phyloP scores from a whole-genome alignment of 2,329 filamentous ascomycete genomes.

The Penicillium sp. region DNA sequence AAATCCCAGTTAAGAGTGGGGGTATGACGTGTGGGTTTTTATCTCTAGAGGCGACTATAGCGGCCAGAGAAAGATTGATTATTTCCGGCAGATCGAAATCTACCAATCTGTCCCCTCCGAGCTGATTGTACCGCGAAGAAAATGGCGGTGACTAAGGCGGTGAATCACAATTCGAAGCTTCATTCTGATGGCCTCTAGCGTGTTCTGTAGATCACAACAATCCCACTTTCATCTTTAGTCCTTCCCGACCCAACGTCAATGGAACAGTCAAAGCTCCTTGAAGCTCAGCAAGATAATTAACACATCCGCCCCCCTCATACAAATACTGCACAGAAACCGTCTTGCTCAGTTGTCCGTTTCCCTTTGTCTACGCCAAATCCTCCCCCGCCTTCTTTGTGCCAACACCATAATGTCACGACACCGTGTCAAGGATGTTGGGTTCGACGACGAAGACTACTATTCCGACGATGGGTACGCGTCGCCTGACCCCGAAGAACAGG shows the following conservation, averaged over 20 bases:
- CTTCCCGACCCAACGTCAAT: not conserved
- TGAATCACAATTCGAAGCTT: not conserved
- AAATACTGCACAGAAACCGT: not conserved
- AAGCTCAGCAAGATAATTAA: not conserved
- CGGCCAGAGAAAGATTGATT: not conserved
- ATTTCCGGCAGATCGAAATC: not conserved
- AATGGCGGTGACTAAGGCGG: not conserved
- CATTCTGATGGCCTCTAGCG: not conserved
- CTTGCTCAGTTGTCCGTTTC: not conserved
- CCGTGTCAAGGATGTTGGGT: constrained; percentile 47
- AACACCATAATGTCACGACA: constrained; percentile 45
- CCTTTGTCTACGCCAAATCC: not conserved
- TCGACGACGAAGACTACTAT: constrained; percentile 44
- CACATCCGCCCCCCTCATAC: not conserved
- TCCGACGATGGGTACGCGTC: constrained; percentile 44
- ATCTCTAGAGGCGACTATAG: not conserved
- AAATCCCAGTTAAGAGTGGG: constrained; percentile 12
- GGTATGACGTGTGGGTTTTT: constrained; percentile 27
- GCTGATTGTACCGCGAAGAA: too few relatives aligned
- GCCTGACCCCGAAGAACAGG: constrained; percentile 48
- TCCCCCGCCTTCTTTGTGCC: constrained; percentile 3
- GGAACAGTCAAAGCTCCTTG: not conserved
- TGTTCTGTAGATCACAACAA: not conserved
- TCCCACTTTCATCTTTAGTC: not conserved
- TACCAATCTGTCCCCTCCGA: too few relatives aligned